phyloP scores from a whole-genome alignment of 805 yeast genomes.

The Schwanniomyces vanrijiae region DNA sequence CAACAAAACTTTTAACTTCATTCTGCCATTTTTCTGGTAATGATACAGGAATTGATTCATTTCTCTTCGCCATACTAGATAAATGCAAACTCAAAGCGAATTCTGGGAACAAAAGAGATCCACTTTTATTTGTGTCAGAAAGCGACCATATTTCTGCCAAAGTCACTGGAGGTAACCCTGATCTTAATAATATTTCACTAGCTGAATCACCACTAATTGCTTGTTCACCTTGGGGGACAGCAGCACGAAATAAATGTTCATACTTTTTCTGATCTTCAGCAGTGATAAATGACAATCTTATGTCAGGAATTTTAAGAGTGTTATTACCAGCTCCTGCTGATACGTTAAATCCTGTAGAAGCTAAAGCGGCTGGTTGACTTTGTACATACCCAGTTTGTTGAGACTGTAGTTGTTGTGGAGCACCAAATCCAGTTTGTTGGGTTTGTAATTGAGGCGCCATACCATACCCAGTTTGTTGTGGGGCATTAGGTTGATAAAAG shows the following conservation, averaged over 20 bases:
- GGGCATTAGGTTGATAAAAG: conserved; percentile 26
- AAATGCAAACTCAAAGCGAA: conserved; percentile 89
- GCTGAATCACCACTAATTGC: conserved; percentile 73
- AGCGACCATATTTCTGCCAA: conserved; percentile 88
- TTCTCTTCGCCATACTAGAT: conserved; percentile 74
- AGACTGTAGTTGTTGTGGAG: conserved; percentile 22
- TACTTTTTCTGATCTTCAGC: conserved; percentile 84
- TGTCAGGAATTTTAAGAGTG: conserved; percentile 65
- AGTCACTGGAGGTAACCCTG: conserved; percentile 71
- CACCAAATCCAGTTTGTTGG: conserved; percentile 18
- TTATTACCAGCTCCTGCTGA: conserved; percentile 47
- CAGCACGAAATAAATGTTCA: conserved; percentile 78
- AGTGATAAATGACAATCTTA: conserved; percentile 81
- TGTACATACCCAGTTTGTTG: conserved; percentile 39
- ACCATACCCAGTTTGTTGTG: conserved; percentile 17
- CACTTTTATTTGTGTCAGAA: conserved; percentile 86
- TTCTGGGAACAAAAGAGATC: conserved; percentile 86
- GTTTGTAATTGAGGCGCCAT: conserved; percentile 17
- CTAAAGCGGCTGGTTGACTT: conserved; percentile 50
- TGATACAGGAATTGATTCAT: conserved; percentile 71
- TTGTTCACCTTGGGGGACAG: conserved; percentile 70
- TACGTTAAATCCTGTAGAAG: conserved; percentile 32
- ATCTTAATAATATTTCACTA: conserved; percentile 73
- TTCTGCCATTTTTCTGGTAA: conserved; percentile 73
- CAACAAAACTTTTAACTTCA: conserved; percentile 88